A percentile compares a stretch with the other conserved stretches of the same genome.
Conservation (phyloP, 768 basidiomycete species). For the Trametes villosa region DNA sequence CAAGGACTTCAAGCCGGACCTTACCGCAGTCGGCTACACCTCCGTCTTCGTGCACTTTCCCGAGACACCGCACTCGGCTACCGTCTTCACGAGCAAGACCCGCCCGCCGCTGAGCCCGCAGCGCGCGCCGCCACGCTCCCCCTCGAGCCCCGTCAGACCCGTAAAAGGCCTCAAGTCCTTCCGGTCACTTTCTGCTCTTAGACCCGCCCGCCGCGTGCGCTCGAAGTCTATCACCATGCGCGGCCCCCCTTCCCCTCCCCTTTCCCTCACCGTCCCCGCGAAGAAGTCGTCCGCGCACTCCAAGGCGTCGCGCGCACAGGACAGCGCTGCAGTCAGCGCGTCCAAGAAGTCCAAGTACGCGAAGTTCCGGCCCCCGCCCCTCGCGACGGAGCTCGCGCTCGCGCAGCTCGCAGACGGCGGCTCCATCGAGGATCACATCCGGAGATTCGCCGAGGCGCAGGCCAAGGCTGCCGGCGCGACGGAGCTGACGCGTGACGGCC, state of each 20-base stretch:
- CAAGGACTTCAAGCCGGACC: conserved; percentile 54
- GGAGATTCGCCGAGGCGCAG: conserved; percentile 57
- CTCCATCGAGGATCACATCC: conserved; percentile 54
- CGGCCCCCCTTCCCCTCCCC: conserved; percentile 30
- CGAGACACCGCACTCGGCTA: conserved; percentile 46
- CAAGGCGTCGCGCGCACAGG: conserved; percentile 22
- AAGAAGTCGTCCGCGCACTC: conserved; percentile 18
- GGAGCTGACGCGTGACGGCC: conserved; percentile 27
- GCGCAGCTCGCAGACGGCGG: conserved; percentile 76
- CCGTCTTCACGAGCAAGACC: conserved; percentile 17
- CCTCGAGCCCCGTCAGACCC: conserved; percentile 23
- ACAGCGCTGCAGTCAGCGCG: conserved; percentile 41
- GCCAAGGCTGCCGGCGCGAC: conserved; percentile 46
- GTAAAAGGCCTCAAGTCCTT: conserved; percentile 46
- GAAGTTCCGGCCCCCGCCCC: conserved; percentile 55
- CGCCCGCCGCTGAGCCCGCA: conserved; percentile 23
- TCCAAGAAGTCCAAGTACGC: conserved; percentile 51
- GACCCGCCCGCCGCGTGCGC: conserved; percentile 37
- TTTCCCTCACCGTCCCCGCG: neutral
- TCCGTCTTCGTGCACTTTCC: conserved; percentile 66
- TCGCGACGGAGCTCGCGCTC: conserved; percentile 67
- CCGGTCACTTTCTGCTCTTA: conserved; percentile 57
- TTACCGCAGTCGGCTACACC: conserved; percentile 66
- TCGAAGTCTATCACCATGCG: conserved; percentile 40
- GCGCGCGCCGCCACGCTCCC: conserved; percentile 21